Evolutionary conservation across 768 basidiomycete genomes (phyloP).

Genomic region (Auriscalpium orientale): DNA sequence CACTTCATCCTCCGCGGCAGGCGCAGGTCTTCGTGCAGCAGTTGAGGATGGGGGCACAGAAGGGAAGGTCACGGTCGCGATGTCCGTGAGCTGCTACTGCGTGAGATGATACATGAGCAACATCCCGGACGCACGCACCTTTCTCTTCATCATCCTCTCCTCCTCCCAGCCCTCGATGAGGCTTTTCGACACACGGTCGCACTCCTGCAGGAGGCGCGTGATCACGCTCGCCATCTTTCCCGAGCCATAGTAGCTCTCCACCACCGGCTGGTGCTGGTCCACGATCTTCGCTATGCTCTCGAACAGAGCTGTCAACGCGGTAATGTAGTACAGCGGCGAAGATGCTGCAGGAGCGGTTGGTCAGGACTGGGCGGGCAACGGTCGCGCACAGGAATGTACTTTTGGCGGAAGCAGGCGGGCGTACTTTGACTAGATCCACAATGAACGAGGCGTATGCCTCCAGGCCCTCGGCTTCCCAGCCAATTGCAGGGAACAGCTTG

Average conservation of each 20-base stretch:
- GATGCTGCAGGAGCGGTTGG: constrained; percentile 48
- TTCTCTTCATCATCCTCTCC: constrained; percentile 75
- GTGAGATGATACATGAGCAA: not conserved
- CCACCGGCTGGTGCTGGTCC: constrained; percentile 94
- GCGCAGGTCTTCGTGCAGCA: constrained; percentile 3
- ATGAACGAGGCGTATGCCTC: constrained; percentile 92
- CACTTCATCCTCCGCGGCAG: constrained; percentile 37
- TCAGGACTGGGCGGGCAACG: constrained; percentile 5
- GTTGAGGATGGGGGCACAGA: constrained; percentile 6
- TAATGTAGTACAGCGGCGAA: constrained; percentile 87
- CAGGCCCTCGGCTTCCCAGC: constrained; percentile 88
- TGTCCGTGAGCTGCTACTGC: constrained; percentile 26
- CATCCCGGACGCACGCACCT: constrained; percentile 34
- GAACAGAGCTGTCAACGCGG: constrained; percentile 83
- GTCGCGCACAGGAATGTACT: constrained; percentile 38
- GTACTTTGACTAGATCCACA: constrained; percentile 76
- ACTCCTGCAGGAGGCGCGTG: constrained; percentile 69
- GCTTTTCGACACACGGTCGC: constrained; percentile 72
- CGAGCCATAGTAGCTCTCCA: constrained; percentile 94
- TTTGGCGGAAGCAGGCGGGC: constrained; percentile 74
- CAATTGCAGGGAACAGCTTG: constrained; percentile 93
- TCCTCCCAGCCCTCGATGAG: constrained; percentile 86
- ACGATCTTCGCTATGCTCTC: constrained; percentile 95
- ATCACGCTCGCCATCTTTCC: constrained; percentile 84
- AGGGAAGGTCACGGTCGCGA: constrained; percentile 22